Evolutionary conservation across 108 stramenopile species (phyloP).

Genomic region (Bacterosira constricta): DNA sequence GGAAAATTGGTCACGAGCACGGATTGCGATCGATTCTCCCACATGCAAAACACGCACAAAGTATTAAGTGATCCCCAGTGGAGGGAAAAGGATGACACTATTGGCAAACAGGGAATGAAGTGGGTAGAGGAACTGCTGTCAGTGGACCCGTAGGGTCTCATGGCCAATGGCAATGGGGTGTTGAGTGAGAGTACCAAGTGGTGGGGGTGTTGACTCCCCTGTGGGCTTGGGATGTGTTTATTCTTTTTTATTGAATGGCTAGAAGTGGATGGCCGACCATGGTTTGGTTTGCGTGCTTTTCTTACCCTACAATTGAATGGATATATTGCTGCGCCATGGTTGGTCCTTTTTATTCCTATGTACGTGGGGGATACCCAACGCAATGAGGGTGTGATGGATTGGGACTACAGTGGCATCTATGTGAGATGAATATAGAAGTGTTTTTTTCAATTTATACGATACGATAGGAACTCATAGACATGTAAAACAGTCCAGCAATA

Average conservation of each 20-base stretch:
- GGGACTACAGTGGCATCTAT: too few species aligned
- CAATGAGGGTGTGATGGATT: too few species aligned
- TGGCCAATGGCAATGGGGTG: too few species aligned
- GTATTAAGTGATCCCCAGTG: slow-evolving; percentile 78
- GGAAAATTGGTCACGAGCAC: slow-evolving; percentile 75
- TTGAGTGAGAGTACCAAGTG: slow-evolving; percentile 65
- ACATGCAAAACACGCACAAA: slow-evolving; percentile 93
- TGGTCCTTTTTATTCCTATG: too few species aligned
- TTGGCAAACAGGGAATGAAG: slow-evolving; percentile 87
- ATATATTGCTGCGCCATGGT: too few species aligned
- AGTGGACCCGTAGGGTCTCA: slow-evolving; percentile 84
- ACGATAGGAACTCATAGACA: too few species aligned
- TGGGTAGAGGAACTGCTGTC: slow-evolving; percentile 86
- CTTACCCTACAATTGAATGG: slow-evolving; percentile 67
- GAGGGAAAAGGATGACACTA: slow-evolving; percentile 87
- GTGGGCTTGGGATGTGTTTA: too few species aligned
- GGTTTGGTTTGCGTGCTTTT: slow-evolving; percentile 62
- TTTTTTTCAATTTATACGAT: too few species aligned
- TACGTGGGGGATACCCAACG: slow-evolving; percentile 24
- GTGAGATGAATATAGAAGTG: too few species aligned
- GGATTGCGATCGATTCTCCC: slow-evolving; percentile 81
- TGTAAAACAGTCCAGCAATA: too few species aligned
- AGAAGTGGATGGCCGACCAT: slow-evolving; percentile 60
- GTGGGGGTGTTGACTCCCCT: too few species aligned
- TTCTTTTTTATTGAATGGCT: too few species aligned